Conservation (phyloP, 192 early-diverging fungal species). For the Coemansia sp. region DNA sequence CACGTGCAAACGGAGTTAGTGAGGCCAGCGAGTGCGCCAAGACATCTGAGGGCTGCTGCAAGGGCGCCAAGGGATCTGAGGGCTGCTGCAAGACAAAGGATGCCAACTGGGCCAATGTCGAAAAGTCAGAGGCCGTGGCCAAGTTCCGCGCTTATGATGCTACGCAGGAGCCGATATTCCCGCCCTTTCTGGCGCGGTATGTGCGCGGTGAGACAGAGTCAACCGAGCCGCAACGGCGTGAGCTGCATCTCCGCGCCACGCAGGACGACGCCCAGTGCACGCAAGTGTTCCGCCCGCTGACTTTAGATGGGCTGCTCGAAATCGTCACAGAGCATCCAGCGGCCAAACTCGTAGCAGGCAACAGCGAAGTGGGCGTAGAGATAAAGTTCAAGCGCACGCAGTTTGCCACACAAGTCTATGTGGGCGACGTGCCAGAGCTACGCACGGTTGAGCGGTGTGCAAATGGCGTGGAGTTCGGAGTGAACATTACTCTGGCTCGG, state of each 20-base stretch:
- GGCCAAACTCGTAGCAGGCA: conserved; percentile 78
- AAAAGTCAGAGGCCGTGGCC: conserved; percentile 29
- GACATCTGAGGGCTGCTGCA: conserved; percentile 16
- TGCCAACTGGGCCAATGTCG: conserved; percentile 27
- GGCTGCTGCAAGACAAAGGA: not conserved
- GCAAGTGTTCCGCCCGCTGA: conserved; percentile 54
- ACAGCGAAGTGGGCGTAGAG: conserved; percentile 81
- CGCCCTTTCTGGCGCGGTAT: conserved; percentile 62
- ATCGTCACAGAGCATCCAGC: conserved; percentile 57
- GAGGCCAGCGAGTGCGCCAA: not conserved
- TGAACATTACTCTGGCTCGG: conserved; percentile 62
- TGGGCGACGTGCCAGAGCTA: conserved; percentile 70
- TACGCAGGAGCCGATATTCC: conserved; percentile 67
- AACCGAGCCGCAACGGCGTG: conserved; percentile 15
- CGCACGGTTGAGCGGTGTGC: conserved; percentile 43
- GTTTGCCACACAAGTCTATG: conserved; percentile 63
- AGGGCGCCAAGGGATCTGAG: not conserved
- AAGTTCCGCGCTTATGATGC: conserved; percentile 62
- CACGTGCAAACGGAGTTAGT: conserved; percentile 6
- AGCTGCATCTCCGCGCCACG: conserved; percentile 24
- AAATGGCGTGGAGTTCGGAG: conserved; percentile 58
- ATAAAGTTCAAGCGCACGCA: conserved; percentile 68
- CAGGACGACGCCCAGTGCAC: conserved; percentile 24
- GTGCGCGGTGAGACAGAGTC: conserved; percentile 18
- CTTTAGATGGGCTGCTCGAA: conserved; percentile 53